Conservation (phyloP, 2,329 filamentous ascomycete genomes). For the Colletotrichum chrysophilum region DNA sequence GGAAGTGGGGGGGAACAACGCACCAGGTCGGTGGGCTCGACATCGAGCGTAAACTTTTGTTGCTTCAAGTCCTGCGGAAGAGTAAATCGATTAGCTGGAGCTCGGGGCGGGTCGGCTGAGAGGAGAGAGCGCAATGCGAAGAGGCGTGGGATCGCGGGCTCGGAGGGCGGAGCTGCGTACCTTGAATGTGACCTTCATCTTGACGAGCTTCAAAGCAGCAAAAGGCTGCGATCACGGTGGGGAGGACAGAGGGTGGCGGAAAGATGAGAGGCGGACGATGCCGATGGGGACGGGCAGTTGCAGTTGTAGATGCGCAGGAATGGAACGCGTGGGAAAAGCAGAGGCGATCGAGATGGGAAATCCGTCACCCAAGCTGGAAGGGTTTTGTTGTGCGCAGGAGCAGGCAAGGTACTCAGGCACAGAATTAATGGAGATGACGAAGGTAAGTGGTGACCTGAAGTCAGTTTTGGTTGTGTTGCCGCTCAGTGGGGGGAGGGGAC, state of each 20-base stretch:
- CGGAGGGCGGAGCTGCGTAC: slow-evolving; percentile 41
- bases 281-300: background rate
- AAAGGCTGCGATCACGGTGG: slow-evolving; percentile 23
- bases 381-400: slow-evolving; percentile 17
- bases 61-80: slow-evolving; percentile 87
- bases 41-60: slow-evolving; percentile 96
- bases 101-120: background rate
- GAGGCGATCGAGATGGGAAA: slow-evolving; percentile 17
- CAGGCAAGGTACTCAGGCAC: background rate
- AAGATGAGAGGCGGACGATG: background rate
- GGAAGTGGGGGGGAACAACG: slow-evolving; percentile 43
- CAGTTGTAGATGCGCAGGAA: background rate
- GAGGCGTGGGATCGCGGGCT: background rate
- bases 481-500: slow-evolving; percentile 5
- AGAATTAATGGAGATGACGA: slow-evolving; percentile 24
- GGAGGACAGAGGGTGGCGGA: background rate
- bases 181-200: slow-evolving; percentile 74
- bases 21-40: slow-evolving; percentile 92
- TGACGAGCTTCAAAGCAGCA: slow-evolving; percentile 45
- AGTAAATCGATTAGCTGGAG: slow-evolving; percentile 7
- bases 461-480: slow-evolving; percentile 21
- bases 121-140: background rate
- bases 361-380: background rate
- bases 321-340: background rate
- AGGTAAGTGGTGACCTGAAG: slow-evolving; percentile 22